Conservation (phyloP, 2,329 filamentous ascomycete species). For the Cladosporium sp. region DNA sequence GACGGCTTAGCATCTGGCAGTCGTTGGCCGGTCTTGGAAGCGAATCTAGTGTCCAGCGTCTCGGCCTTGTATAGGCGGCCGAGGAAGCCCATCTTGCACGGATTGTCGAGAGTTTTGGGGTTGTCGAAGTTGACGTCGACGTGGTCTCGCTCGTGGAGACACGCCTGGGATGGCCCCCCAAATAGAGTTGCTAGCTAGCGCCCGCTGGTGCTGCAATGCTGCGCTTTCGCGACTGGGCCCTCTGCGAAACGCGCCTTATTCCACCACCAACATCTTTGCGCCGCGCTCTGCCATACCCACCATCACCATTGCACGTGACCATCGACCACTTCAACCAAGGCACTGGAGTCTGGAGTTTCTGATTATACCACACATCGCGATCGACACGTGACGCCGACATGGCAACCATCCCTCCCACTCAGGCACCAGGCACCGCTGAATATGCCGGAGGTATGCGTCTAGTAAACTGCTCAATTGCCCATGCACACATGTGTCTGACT, state of each 20-base stretch:
- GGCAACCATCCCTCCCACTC: conserved; percentile 29
- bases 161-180: background rate
- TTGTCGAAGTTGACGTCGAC: conserved; percentile 2
- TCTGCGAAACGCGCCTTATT: conserved; percentile 9
- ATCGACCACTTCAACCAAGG: background rate
- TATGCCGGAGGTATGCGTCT: conserved; percentile 46
- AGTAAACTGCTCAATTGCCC: background rate
- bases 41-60: conserved; percentile 71
- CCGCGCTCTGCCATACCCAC: conserved; percentile 16
- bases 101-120: background rate
- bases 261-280: conserved; percentile 12
- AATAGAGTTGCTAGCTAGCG: conserved; percentile 6
- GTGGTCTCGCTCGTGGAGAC: background rate
- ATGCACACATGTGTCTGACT: background rate
- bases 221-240: conserved; percentile 12
- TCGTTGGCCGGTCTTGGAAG: conserved; percentile 57
- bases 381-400: background rate
- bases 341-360: conserved; percentile 17
- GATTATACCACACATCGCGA: background rate
- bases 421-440: conserved; percentile 44
- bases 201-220: conserved; percentile 6
- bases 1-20: conserved; percentile 55
- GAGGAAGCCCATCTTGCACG: conserved; percentile 16
- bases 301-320: conserved; percentile 23
- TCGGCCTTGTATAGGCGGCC: conserved; percentile 59